A percentile compares a stretch with the other conserved stretches of the same genome.
phyloP scores from a whole-genome alignment of 495 filamentous ascomycete species.

The Aspergillus kassunensis region DNA sequence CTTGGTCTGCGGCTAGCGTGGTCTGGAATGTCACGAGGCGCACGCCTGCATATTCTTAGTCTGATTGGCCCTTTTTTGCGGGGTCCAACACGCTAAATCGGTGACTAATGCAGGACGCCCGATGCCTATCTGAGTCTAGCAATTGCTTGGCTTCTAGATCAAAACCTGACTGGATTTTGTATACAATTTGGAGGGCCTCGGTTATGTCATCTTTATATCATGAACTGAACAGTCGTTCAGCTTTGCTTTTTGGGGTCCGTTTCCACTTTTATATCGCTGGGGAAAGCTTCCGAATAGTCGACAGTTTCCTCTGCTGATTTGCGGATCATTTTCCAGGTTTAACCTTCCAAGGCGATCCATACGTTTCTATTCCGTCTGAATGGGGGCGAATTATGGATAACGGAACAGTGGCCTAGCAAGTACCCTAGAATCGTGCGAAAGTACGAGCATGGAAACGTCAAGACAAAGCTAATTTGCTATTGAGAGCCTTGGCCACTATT shows the following conservation, averaged over 20 bases:
- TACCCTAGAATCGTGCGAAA: no score
- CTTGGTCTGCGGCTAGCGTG: background rate
- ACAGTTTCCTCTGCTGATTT: background rate
- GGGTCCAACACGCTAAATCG: constrained; percentile 12
- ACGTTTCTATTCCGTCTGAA: no score
- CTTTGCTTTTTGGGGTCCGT: background rate
- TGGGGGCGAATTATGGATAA: no score
- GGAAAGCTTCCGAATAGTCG: no score
- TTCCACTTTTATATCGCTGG: no score
- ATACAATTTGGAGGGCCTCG: background rate
- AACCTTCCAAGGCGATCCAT: no score
- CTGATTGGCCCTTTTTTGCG: constrained; percentile 19
- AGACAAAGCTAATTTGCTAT: no score
- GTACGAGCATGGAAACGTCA: no score
- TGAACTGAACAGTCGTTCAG: background rate
- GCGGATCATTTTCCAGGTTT: background rate
- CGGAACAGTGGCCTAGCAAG: no score
- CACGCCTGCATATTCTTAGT: background rate
- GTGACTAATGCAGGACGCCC: constrained; percentile 8
- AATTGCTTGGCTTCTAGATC: constrained; percentile 8
- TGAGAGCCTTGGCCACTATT: no score
- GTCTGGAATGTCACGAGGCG: background rate
- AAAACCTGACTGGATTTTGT: background rate
- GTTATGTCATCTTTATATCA: background rate
- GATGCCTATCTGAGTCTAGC: constrained; percentile 8